Percentiles rank a stretch among this genome's conserved stretches.
phyloP scores from a whole-genome alignment of 805 yeast genomes.

The Ogataea wickerhamii region DNA sequence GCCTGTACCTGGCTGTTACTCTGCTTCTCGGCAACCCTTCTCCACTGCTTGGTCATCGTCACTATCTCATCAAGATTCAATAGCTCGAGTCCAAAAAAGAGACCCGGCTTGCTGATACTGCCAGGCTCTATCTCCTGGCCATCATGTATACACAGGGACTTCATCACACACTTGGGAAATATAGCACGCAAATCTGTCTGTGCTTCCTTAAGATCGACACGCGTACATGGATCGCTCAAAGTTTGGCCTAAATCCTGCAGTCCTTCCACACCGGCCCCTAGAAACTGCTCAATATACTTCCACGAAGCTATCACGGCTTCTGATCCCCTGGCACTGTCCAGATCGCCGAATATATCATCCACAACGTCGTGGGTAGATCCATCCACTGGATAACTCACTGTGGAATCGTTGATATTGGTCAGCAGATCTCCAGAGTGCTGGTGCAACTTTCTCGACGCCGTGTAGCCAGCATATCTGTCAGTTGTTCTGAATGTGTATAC shows the following conservation, averaged over 20 bases:
- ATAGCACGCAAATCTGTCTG: conserved; percentile 70
- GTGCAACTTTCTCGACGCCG: conserved; percentile 26
- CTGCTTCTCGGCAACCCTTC: conserved; percentile 55
- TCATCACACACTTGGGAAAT: conserved; percentile 73
- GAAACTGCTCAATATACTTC: conserved; percentile 61
- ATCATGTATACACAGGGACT: conserved; percentile 71
- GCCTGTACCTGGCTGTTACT: conserved; percentile 1
- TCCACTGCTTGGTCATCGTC: conserved; percentile 78
- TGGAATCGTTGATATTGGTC: conserved; percentile 9
- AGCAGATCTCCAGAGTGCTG: conserved; percentile 23
- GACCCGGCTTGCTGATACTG: conserved; percentile 61
- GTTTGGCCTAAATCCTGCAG: conserved; percentile 72
- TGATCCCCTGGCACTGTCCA: conserved; percentile 52
- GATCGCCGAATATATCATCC: conserved; percentile 29
- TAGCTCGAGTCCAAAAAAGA: conserved; percentile 73
- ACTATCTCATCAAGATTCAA: conserved; percentile 75
- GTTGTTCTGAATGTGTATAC: conserved; percentile 61
- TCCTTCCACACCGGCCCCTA: conserved; percentile 56
- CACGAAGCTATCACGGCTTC: conserved; percentile 74
- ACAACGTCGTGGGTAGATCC: conserved; percentile 27
- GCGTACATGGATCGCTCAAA: conserved; percentile 55
- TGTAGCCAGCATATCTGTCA: conserved; percentile 69
- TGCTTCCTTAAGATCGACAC: conserved; percentile 67
- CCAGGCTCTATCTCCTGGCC: conserved; percentile 78
- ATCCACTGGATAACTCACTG: conserved; percentile 25